These are phyloP conservation scores for Ulmus americana DNA, from an alignment of 331 rosid species.

Conservation along the genomic window DNA sequence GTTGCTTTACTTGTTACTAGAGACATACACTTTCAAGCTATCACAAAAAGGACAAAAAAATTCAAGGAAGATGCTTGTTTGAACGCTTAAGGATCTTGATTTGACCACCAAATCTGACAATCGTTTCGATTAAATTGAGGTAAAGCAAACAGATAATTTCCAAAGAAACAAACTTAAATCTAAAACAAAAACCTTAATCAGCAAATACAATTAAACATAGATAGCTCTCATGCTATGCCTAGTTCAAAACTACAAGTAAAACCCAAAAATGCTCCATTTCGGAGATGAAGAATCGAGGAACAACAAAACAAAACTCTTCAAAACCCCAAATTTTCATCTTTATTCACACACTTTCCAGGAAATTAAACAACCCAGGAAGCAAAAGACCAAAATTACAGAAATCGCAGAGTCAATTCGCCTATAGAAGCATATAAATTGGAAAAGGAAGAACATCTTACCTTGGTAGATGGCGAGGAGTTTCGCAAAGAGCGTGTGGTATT, in stretches of 20 bases:
- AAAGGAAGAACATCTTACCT: slow-evolving; percentile 30
- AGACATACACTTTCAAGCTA: no score
- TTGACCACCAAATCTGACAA: no score
- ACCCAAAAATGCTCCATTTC: not conserved
- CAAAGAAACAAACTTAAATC: no score
- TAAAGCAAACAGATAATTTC: no score
- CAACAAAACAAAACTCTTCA: not conserved
- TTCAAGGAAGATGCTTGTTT: no score
- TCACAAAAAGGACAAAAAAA: no score
- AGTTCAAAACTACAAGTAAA: not conserved
- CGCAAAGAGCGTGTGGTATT: slow-evolving; percentile 35
- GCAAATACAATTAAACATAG: no score
- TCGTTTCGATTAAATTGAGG: no score
- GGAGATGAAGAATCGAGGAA: not conserved
- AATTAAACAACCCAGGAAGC: not conserved
- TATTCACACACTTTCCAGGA: not conserved
- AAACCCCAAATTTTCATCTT: slow-evolving; percentile 1
- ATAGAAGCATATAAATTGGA: not conserved
- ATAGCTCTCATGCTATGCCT: no score
- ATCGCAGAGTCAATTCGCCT: slow-evolving; percentile 6
- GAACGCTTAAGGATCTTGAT: no score
- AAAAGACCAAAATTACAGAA: not conserved
- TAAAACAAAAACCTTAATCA: no score
- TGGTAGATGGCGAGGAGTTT: slow-evolving; percentile 36
- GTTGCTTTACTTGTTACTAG: no score